A percentile compares a stretch with the other conserved stretches of the same genome.
phyloP scores from a whole-genome alignment of 1,284 basidiomycete species.

The Heterobasidion parviporum region DNA sequence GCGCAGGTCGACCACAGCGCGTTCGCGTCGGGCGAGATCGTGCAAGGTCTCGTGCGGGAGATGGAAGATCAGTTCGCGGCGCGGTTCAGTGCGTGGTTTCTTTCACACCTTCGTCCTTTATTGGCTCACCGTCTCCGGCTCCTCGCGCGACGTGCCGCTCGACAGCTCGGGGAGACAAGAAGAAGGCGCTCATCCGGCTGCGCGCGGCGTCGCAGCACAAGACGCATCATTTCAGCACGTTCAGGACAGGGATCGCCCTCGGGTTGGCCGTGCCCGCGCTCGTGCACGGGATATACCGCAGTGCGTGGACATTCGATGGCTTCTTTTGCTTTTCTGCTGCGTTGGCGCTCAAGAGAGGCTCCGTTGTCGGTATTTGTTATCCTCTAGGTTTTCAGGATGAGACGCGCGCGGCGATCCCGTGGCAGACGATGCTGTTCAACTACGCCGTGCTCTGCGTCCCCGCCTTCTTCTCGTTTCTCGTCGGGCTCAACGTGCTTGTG shows the following conservation, averaged over 20 bases:
- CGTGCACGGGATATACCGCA: constrained; percentile 58
- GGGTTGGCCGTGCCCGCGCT: constrained; percentile 78
- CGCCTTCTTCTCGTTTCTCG: constrained; percentile 67
- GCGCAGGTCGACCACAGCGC: constrained; percentile 52
- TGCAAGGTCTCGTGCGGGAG: constrained; percentile 65
- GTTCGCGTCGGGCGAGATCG: constrained; percentile 52
- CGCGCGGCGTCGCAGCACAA: constrained; percentile 46
- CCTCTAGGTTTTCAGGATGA: constrained; percentile 50
- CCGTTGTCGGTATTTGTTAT: not conserved
- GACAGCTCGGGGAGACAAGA: constrained; percentile 75
- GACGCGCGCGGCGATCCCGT: constrained; percentile 57
- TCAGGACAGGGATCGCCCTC: constrained; percentile 69
- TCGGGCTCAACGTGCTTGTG: constrained; percentile 75
- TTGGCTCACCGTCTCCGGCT: not conserved
- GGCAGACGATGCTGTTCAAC: constrained; percentile 71
- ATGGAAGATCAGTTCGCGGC: constrained; percentile 68
- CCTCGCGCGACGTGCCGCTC: not conserved
- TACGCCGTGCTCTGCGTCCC: constrained; percentile 77
- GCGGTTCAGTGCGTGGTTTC: constrained; percentile 55
- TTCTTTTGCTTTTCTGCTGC: constrained; percentile 1
- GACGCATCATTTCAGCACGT: constrained; percentile 73
- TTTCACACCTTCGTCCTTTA: not conserved
- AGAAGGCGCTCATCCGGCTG: constrained; percentile 67
- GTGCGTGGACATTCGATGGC: constrained; percentile 31
- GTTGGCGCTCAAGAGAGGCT: not conserved